Conservation (phyloP, 1,139 yeast genomes). For the Diutina scorzettiae region DNA sequence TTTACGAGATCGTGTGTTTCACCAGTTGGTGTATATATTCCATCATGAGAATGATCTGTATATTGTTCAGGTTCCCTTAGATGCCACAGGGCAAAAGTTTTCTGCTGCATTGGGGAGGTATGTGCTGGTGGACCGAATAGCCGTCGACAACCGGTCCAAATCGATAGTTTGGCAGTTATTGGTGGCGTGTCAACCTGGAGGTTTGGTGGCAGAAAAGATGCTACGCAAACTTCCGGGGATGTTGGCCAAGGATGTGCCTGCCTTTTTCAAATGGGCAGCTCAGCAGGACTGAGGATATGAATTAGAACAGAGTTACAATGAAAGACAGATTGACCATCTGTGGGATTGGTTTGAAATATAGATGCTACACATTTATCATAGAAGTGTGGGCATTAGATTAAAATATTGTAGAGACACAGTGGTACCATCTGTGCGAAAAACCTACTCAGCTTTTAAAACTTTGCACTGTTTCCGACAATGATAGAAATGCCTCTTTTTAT, state of each 20-base stretch:
- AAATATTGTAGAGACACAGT: too few species aligned
- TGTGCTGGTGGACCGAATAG: neutral
- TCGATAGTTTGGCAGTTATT: neutral
- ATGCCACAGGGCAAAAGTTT: neutral
- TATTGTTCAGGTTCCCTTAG: neutral
- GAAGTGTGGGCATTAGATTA: too few species aligned
- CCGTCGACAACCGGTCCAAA: neutral
- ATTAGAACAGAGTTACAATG: too few species aligned
- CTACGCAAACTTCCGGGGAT: neutral
- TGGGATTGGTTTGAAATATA: too few species aligned
- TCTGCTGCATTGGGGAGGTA: neutral
- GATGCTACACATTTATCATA: too few species aligned
- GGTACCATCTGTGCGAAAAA: too few species aligned
- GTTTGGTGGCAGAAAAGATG: neutral
- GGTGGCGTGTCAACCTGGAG: neutral
- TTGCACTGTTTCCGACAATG: too few species aligned
- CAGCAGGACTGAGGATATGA: neutral
- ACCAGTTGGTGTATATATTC: neutral
- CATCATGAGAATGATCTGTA: neutral
- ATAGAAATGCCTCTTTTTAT: too few species aligned
- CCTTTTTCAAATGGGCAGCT: slow-evolving; percentile 1
- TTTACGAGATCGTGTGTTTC: neutral
- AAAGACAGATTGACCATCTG: too few species aligned
- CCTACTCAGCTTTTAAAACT: too few species aligned
- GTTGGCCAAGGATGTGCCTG: neutral